Base-by-base conservation (phyloP, 768 basidiomycete genomes). In the Rhizopogon sp. region DNA sequence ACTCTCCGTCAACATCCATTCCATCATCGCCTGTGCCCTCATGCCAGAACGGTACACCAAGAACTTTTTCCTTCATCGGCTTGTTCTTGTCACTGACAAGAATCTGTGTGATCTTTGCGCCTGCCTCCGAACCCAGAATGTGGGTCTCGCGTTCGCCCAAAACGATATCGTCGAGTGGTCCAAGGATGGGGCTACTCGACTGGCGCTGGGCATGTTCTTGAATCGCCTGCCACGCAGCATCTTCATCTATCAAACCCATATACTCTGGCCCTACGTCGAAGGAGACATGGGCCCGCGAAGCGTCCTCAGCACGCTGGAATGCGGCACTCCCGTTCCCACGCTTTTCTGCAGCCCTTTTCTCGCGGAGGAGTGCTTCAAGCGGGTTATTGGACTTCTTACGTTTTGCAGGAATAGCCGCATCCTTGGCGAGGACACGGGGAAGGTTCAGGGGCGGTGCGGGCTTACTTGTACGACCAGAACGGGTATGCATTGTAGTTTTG, bases 361-460 rank as follows among this genome's bases (percentile, higher is more conserved):
- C 83, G 58, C 74, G 79, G 39, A 85, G 64, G 31, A 86, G 74
- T 1, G 70, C 75, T 47, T 74, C 76, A 20, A 88, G 72, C 9
- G 86, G 85, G 57, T 83, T 79, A 33, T n/a, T n/a, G 10, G 56
- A 42, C 39, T 57, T 65, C 60, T 69, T 70, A 42, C 52, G 56
- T 14, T 54, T 42, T 8, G 46, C 35, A 28, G 8, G 58, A 57
- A 20, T 31, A 45, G 14, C 35, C 29, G 2, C 50, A 17, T 39
- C 31, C 43, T 29, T 43, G 49, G 53, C 29, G 50, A 35, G 17
- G 56, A 58, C 25, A 53, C 45, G 43, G 17, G 69, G 61, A 13
- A 60, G 47, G 45, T 22, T 50, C 31, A 43, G 58, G 16, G 58
- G 29, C 20, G 31, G 29, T 6, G 52, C 50, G n/a, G 35, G 37